phyloP scores from a whole-genome alignment of 1,139 yeast species.

The Suhomyces terraborum region DNA sequence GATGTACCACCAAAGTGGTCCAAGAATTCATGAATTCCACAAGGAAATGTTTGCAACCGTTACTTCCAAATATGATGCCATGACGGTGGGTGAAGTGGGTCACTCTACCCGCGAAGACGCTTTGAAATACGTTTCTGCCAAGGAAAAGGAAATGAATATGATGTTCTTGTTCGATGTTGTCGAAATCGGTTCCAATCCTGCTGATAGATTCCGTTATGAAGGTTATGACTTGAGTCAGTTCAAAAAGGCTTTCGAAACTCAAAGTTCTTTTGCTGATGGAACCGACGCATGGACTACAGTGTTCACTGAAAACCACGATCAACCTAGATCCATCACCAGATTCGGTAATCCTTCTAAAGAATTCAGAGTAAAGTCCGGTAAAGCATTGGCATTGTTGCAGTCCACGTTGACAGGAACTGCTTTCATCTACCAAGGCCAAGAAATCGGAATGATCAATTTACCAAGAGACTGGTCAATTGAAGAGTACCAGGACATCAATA shows the following conservation, averaged over 20 bases:
- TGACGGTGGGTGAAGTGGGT: conserved; percentile 30
- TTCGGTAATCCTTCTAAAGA: conserved; percentile 24
- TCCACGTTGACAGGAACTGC: conserved; percentile 25
- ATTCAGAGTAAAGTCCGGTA: conserved; percentile 22
- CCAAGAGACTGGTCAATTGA: conserved; percentile 23
- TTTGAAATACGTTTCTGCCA: conserved; percentile 26
- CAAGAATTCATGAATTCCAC: conserved; percentile 29
- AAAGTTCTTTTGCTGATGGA: conserved; percentile 22
- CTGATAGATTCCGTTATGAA: conserved; percentile 22
- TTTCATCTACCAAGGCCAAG: conserved; percentile 30
- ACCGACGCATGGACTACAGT: conserved; percentile 30
- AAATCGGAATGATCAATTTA: conserved; percentile 27
- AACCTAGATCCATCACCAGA: conserved; percentile 26
- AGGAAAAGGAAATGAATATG: conserved; percentile 29
- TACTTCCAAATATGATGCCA: conserved; percentile 26
- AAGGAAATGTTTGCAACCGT: conserved; percentile 24
- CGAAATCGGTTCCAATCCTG: conserved; percentile 21
- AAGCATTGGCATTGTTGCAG: conserved; percentile 25
- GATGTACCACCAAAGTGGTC: conserved; percentile 22
- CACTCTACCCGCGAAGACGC: conserved; percentile 25
- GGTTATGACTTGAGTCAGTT: conserved; percentile 22
- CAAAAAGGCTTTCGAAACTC: conserved; percentile 21
- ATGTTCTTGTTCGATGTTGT: conserved; percentile 28
- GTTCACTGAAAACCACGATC: conserved; percentile 29
- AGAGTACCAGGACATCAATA: conserved; percentile 26